Base-by-base conservation (phyloP, 2,329 filamentous ascomycete genomes). In the Sphaerulina musiva region DNA sequence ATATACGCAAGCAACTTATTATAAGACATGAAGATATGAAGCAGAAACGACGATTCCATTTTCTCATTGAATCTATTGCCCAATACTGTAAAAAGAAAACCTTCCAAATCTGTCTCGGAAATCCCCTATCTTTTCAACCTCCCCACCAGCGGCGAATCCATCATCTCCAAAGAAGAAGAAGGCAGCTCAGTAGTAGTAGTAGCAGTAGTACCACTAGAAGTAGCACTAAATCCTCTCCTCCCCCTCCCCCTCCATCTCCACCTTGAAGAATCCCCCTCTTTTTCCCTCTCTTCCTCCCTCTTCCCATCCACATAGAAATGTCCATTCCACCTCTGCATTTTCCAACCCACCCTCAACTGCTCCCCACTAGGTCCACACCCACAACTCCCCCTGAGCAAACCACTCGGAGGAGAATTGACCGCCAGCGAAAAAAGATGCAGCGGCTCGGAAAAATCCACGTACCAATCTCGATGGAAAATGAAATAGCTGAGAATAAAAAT, bases 391-490 rank as follows among this genome's bases (percentile, higher is more conserved):
- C 74, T 72, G n/a, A 84, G 61, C 3, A 73, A 68, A 2, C 74
- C 65, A 5, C 73, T 77, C 0, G 78, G 76, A 0, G 81, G 81
- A 26, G 75, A 80, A 64, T 89, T 89, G 49, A 91, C 62, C 1
- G 64, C 64, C 6, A 66, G 48, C 0, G 59, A 55, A 48, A 66
- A 65, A 29, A 53, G 31, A 4, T 40, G 44, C 51, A 85, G 81
- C 0, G 87, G 85, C 63, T 92, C 87, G 0, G 83, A 87, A 65
- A 86, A 90, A 71, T 92, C 88, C 0, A 85, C 90, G 6, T 92
- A 80, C 20, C 88, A 78, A 0, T 81, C 80, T 66, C 59, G 78
- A 50, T 80, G 74, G 45, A 80, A 65, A 48, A 85, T 67, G 58
- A 85, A 76, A 69, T 89, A 89, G 2, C 73, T 64, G 0, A 89